Evolutionary conservation across 805 yeast genomes (phyloP).

Genomic region (Cyberlindnera meyerae): DNA sequence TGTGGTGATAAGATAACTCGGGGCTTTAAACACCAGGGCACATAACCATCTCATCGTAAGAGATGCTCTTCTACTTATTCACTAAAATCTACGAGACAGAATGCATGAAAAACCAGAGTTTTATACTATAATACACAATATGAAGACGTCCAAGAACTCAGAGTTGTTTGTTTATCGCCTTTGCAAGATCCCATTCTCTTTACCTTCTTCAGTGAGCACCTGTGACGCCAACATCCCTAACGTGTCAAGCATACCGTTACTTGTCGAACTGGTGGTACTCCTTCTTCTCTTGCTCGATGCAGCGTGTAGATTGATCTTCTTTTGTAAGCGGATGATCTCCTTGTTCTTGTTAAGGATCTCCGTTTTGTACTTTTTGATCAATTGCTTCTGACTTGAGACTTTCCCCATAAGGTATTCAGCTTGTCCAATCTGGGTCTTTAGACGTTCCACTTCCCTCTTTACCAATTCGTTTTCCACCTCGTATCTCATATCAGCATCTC

Average conservation of each 20-base stretch:
- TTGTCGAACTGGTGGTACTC: constrained; percentile 10
- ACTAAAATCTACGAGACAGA: no score
- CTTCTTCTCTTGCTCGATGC: constrained; percentile 13
- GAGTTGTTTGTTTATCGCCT: neutral
- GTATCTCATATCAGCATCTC: constrained; percentile 40
- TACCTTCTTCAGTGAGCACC: constrained; percentile 37
- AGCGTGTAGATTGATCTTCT: constrained; percentile 8
- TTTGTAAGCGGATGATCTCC: constrained; percentile 37
- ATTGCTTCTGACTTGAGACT: constrained; percentile 36
- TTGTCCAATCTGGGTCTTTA: constrained; percentile 30
- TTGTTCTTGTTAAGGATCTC: constrained; percentile 39
- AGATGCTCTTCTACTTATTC: constrained; percentile 1
- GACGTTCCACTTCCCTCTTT: constrained; percentile 42
- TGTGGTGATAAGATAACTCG: neutral
- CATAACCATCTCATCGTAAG: no score
- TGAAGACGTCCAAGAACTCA: no score
- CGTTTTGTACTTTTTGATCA: constrained; percentile 40
- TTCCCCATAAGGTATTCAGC: constrained; percentile 33
- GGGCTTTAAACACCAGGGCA: no score
- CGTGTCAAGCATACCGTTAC: constrained; percentile 38
- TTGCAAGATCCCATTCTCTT: constrained; percentile 2
- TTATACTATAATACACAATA: neutral
- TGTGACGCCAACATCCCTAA: constrained; percentile 53
- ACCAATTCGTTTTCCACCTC: constrained; percentile 44
- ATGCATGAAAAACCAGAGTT: no score